Evolutionary conservation across 2,329 filamentous ascomycete genomes (phyloP), one percentile per base, ranked within the genome.

Genomic region (Aspergillus phoenicis): DNA sequence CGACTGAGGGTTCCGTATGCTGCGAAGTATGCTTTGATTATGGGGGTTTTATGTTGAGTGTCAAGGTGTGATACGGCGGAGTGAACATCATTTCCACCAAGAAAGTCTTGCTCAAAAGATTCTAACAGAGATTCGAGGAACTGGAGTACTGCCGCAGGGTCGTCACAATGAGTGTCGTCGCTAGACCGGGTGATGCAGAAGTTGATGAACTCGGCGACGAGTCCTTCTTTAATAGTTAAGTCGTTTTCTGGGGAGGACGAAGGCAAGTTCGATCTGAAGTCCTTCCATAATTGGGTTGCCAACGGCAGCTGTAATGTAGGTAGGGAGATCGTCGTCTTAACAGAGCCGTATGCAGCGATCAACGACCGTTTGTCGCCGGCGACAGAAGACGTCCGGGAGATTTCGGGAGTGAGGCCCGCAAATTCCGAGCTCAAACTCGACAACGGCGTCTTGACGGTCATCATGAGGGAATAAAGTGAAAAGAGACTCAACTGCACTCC

Each of bases 391-490:
- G 47, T 26, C 30, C 47, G 47, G 11, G 47, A 51, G 24, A 51
- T 33, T 26, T 51, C 47, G 17, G 47, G 47, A 20, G 47, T 51
- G 47, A 51, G 47, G 47, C 47, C 47, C 47, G 47, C 47, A 10
- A 51, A 51, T 30, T 51, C 47, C 26, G 47, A 51, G 47, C 47
- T 8, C 47, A 51, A 51, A 30, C 47, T 51, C 47, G 47, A 51
- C 47, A 51, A 51, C 8, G 47, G 47, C 4, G 47, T 51, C n/a
- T 51, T 51, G 47, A 51, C 26, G 17, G 26, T 30, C 26, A 30
- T 30, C 8, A 33, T 51, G 47, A 17, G 33, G 28, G 10, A 13
- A 17, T 33, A 8, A 30, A 30, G 8, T 8, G 15, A 51, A 26
- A 51, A n/a, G n/a, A 11, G 10, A 28, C 22, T 17, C 2, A n/a